phyloP scores from a whole-genome alignment of 306 rosid genomes.

The Casuarina equisetifolia region DNA sequence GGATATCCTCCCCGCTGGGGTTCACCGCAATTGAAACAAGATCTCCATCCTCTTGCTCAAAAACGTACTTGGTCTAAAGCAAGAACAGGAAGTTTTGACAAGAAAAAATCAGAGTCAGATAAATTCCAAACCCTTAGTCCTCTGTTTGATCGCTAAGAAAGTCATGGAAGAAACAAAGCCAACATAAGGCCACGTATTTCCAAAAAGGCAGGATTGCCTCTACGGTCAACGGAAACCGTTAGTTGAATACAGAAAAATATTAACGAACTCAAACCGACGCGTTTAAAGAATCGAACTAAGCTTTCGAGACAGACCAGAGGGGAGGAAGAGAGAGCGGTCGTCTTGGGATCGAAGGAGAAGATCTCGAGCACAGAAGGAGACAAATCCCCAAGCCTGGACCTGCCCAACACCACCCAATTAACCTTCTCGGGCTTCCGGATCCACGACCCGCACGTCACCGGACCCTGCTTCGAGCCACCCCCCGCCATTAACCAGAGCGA shows the following conservation, averaged over 20 bases:
- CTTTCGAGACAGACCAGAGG: slow-evolving; percentile 58
- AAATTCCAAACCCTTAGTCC: background rate
- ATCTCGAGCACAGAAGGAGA: slow-evolving; percentile 65
- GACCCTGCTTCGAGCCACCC: slow-evolving; percentile 63
- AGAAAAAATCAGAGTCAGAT: background rate
- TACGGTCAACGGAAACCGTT: background rate
- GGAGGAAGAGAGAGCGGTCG: slow-evolving; percentile 58
- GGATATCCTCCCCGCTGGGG: slow-evolving; percentile 74
- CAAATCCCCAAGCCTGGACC: slow-evolving; percentile 53
- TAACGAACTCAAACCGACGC: background rate
- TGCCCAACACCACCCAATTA: slow-evolving; percentile 57
- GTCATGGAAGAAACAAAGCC: background rate
- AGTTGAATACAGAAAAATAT: background rate
- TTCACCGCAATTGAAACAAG: slow-evolving; percentile 79
- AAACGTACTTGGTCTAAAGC: slow-evolving; percentile 58
- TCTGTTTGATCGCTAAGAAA: background rate
- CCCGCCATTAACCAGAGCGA: slow-evolving; percentile 45
- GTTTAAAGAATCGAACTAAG: no score
- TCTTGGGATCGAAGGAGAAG: slow-evolving; percentile 72
- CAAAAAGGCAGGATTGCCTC: background rate
- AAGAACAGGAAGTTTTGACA: slow-evolving; percentile 1
- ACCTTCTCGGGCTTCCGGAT: slow-evolving; percentile 83
- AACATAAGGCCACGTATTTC: background rate
- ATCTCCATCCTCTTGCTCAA: slow-evolving; percentile 89
- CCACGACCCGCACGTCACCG: slow-evolving; percentile 84